Base-by-base conservation (phyloP, 495 filamentous ascomycete genomes). In the Haplographium delicatum region DNA sequence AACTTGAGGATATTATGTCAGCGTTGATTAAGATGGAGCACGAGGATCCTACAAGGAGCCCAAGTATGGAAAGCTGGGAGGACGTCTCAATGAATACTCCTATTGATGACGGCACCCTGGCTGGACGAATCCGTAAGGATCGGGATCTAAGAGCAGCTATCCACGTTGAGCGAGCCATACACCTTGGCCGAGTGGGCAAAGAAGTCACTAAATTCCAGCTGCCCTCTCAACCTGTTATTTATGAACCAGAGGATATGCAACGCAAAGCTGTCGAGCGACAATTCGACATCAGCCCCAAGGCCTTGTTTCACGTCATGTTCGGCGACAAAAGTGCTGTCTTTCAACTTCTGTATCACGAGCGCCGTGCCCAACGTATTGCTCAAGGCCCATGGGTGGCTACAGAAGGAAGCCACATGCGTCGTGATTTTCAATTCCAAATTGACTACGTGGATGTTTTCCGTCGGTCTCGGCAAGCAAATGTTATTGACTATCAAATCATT, bases 281-380 rank as follows among this genome's bases (percentile, higher is more conserved):
- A 37, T 91, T 94, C 57, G 84, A 93, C 50, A 76, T 97, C 44
- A 91, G 85, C 54, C 81, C 93, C 13, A 96, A 97, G 65, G 89
- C 90, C 1, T 76, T 96, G 26, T 97, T 96, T 66, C 93, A 97
- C 60, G 85, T 96, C 8, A 76, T 98, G 47, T 97, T 96, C 60
- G 93, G 93, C 24, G 93, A 98, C 63, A 94, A 88, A 66, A 91
- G 86, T 68, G 84, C 88, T 34, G 83, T 98, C 27, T 97, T 95
- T 75, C 91, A 94, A 59, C 82, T 88, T 54, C 73, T 97, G 18
- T 90, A 96, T 59, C 83, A 88, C 58, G 88, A 95, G 65, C 79
- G 89, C 44, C 79, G 82, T 65, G 90, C 89, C 13, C 78, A 83
- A 65, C 77, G 86, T 75, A 79, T 76, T 57, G 80, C 84, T n/a